Conservation (phyloP, 2,329 filamentous ascomycete species). For the Aspergillus sp. region DNA sequence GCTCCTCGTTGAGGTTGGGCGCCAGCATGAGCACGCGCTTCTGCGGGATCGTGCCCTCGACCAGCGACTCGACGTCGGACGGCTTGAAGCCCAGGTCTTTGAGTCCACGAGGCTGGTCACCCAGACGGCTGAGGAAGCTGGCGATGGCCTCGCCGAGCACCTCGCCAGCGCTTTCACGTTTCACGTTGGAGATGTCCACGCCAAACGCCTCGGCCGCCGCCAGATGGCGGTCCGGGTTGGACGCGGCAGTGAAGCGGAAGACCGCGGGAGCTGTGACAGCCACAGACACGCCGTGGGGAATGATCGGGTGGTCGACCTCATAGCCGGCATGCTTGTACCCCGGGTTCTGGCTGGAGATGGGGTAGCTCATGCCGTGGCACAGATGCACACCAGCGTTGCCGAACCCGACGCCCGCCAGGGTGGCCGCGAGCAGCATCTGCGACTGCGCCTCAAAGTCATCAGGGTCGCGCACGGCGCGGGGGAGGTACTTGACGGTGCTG, state of each 20-base stretch:
- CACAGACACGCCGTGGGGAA: conserved; percentile 93
- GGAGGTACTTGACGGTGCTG: conserved; percentile 86
- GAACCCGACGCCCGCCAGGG: conserved; percentile 91
- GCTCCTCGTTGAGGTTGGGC: conserved; percentile 70
- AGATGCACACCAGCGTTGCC: conserved; percentile 95
- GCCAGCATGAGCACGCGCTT: conserved; percentile 86
- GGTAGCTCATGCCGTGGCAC: conserved; percentile 92
- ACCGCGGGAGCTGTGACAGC: conserved; percentile 91
- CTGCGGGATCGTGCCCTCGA: conserved; percentile 94
- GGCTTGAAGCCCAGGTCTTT: conserved; percentile 76
- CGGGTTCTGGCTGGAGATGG: conserved; percentile 92
- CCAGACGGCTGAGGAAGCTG: conserved; percentile 76
- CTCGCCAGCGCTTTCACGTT: conserved; percentile 84
- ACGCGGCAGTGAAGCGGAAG: conserved; percentile 87
- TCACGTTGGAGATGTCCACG: conserved; percentile 82
- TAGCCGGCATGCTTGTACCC: conserved; percentile 90
- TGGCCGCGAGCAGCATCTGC: conserved; percentile 93
- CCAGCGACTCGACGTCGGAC: conserved; percentile 74
- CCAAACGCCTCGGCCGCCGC: conserved; percentile 87
- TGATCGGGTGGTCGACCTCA: conserved; percentile 70
- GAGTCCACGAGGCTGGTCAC: conserved; percentile 85
- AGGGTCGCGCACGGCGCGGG: conserved; percentile 78
- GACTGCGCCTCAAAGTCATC: conserved; percentile 90
- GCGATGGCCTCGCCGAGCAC: conserved; percentile 79
- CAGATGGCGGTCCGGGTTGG: conserved; percentile 89